phyloP scores from a whole-genome alignment of 2,329 filamentous ascomycete species.

The Didymella exigua region DNA sequence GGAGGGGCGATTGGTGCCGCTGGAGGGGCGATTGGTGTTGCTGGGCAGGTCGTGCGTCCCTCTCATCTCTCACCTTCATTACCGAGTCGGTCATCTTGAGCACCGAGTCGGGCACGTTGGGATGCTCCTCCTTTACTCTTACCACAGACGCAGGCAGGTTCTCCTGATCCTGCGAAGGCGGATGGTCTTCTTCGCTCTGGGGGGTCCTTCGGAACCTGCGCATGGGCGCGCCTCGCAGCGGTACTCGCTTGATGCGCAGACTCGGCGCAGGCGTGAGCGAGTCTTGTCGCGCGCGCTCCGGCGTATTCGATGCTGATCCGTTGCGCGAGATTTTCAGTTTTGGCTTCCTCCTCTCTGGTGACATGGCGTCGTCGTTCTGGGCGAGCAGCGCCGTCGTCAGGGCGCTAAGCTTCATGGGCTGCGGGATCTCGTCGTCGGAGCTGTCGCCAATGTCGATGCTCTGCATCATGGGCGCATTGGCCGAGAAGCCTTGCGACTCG shows the following conservation, averaged over 20 bases:
- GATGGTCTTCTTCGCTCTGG: slow-evolving; percentile 47
- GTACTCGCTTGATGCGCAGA: slow-evolving; percentile 47
- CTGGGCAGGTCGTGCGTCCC: slow-evolving; percentile 28
- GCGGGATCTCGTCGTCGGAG: slow-evolving; percentile 89
- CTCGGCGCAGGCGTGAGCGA: slow-evolving; percentile 50
- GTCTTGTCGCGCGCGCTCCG: slow-evolving; percentile 38
- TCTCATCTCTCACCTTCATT: slow-evolving; percentile 42
- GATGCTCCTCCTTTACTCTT: slow-evolving; percentile 28
- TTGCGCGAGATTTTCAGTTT: slow-evolving; percentile 48
- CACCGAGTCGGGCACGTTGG: slow-evolving; percentile 27
- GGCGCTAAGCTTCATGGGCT: slow-evolving; percentile 89
- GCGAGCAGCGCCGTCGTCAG: slow-evolving; percentile 82
- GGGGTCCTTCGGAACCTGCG: slow-evolving; percentile 47
- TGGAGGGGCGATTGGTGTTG: slow-evolving; percentile 39
- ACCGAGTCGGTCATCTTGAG: slow-evolving; percentile 33
- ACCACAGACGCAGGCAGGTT: slow-evolving; percentile 64
- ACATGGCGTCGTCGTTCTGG: slow-evolving; percentile 51
- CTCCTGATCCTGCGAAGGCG: slow-evolving; percentile 74
- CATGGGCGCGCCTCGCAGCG: slow-evolving; percentile 49
- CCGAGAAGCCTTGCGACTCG: slow-evolving; percentile 53
- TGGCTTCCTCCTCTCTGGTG: slow-evolving; percentile 46
- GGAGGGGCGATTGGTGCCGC: slow-evolving; percentile 34
- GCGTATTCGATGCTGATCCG: slow-evolving; percentile 45
- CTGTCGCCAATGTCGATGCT: slow-evolving; percentile 72
- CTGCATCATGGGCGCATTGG: slow-evolving; percentile 54